Evolutionary conservation across 345 rosid species (phyloP).

Genomic region (Euphorbia peplus): DNA sequence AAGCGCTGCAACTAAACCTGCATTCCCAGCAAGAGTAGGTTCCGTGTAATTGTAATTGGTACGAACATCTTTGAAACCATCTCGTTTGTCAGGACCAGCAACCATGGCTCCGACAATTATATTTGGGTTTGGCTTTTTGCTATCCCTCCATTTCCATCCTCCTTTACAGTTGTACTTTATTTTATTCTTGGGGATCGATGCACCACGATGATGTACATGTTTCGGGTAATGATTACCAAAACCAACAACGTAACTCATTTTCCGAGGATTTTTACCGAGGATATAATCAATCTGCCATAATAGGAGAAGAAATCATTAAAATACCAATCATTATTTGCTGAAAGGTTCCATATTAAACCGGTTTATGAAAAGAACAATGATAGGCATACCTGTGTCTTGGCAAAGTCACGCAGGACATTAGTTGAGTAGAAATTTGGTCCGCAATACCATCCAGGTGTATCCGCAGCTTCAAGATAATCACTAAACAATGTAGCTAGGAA

Average conservation of each 20-base stretch:
- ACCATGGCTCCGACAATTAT: constrained; percentile 93
- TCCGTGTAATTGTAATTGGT: constrained; percentile 92
- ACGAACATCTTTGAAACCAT: constrained; percentile 82
- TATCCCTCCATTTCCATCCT: constrained; percentile 97
- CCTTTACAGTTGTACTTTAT: constrained; percentile 83
- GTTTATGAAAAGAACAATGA: neutral
- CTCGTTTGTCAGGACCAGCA: constrained; percentile 93
- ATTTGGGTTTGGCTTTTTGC: constrained; percentile 76
- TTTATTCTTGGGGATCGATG: constrained; percentile 86
- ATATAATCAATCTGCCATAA: constrained; percentile 72
- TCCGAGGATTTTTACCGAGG: constrained; percentile 88
- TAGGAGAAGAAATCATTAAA: constrained; percentile 3
- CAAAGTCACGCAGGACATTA: constrained; percentile 68
- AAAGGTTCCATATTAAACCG: constrained; percentile 11
- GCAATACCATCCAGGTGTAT: constrained; percentile 97
- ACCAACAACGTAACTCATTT: constrained; percentile 92
- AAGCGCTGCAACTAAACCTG: constrained; percentile 90
- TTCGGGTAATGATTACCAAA: constrained; percentile 73
- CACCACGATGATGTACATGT: constrained; percentile 89
- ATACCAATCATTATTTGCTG: neutral
- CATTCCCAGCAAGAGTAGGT: constrained; percentile 92
- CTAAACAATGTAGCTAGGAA: constrained; percentile 73
- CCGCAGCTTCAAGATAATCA: constrained; percentile 95
- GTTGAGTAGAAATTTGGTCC: constrained; percentile 85
- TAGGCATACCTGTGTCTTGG: constrained; percentile 68